Evolutionary conservation across 2,329 filamentous ascomycete genomes (phyloP).

Genomic region (Fusarium sp.): DNA sequence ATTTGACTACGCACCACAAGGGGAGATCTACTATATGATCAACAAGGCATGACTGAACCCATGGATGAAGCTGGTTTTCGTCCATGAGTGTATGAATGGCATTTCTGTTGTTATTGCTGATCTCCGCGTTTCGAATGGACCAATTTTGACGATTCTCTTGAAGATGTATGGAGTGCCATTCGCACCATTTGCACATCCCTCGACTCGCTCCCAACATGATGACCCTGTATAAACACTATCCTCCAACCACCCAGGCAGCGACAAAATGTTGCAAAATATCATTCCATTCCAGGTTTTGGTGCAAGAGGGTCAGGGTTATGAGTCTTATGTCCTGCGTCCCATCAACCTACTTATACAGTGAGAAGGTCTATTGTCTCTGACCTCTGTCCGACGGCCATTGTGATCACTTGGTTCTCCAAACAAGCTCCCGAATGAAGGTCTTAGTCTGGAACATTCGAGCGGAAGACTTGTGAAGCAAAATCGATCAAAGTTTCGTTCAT

Average conservation of each 20-base stretch:
- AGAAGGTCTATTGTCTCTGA: background rate
- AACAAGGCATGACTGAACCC: background rate
- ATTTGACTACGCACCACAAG: background rate
- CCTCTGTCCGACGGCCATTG: background rate
- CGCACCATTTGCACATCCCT: background rate
- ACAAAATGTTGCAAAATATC: background rate
- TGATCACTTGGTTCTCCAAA: background rate
- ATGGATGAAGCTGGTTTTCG: background rate
- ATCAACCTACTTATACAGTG: background rate
- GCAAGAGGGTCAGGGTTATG: background rate
- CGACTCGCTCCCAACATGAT: background rate
- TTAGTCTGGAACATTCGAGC: background rate
- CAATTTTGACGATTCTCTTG: background rate
- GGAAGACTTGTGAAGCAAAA: fast-evolving
- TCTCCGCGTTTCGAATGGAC: background rate
- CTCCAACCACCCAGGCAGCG: background rate
- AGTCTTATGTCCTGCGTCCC: background rate
- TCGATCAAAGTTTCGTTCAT: fast-evolving
- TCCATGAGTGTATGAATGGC: background rate
- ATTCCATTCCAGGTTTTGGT: background rate
- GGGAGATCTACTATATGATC: no score
- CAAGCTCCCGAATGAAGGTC: background rate
- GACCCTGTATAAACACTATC: background rate
- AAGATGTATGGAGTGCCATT: no score
- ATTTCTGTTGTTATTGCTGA: fast-evolving